phyloP scores from a whole-genome alignment of 2,329 filamentous ascomycete genomes.

The Lasiodiplodia citricola region DNA sequence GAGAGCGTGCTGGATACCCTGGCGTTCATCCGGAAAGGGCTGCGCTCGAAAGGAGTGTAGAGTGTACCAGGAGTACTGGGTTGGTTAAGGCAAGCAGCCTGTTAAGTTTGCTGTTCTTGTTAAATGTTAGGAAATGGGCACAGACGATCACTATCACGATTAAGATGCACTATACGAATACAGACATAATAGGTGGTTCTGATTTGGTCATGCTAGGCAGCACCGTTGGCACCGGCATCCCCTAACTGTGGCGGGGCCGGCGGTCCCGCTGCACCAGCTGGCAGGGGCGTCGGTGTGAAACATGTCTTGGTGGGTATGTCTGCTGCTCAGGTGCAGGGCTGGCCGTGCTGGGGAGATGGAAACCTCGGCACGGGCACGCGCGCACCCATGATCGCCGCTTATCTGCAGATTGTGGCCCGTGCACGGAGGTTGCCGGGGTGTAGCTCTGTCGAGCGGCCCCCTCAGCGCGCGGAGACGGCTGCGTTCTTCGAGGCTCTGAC shows the following conservation, averaged over 20 bases:
- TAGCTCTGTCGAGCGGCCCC: slow-evolving; percentile 5
- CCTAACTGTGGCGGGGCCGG: neutral
- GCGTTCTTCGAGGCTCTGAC: slow-evolving; percentile 3
- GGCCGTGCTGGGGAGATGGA: neutral
- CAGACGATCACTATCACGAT: slow-evolving; percentile 19
- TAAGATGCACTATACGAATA: slow-evolving; percentile 9
- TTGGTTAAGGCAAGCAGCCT: slow-evolving; percentile 11
- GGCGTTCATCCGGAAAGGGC: slow-evolving; percentile 19
- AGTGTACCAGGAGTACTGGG: slow-evolving; percentile 13
- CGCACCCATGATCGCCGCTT: slow-evolving; percentile 16
- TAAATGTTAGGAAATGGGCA: slow-evolving; percentile 18
- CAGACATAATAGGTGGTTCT: neutral
- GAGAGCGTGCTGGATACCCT: slow-evolving; percentile 25
- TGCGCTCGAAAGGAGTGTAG: neutral
- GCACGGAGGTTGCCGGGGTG: slow-evolving; percentile 13
- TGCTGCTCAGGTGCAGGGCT: slow-evolving; percentile 11
- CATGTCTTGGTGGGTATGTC: slow-evolving; percentile 13
- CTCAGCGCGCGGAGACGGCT: slow-evolving; percentile 8
- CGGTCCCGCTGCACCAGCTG: neutral
- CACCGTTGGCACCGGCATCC: neutral
- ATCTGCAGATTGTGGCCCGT: slow-evolving; percentile 18
- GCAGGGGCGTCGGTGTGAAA: slow-evolving; percentile 1
- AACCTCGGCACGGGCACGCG: slow-evolving; percentile 13
- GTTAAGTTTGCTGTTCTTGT: neutral
- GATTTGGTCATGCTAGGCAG: neutral